These are phyloP conservation scores for Tympanopsis confertula DNA, from an alignment of 2,329 filamentous ascomycete genomes.

Conservation along the genomic window DNA sequence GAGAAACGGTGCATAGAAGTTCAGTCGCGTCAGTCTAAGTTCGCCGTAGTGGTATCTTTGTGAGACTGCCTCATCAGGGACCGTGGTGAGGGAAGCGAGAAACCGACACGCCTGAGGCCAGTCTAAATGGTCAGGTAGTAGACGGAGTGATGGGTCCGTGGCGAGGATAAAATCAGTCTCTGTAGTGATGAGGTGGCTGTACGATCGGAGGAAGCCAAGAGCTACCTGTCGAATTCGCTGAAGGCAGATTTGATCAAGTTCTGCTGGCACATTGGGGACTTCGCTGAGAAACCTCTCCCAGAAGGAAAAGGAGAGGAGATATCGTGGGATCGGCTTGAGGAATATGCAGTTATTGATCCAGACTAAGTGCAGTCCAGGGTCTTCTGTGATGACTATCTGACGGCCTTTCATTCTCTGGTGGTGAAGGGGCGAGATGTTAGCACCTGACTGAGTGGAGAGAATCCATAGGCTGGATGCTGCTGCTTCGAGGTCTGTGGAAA, in stretches of 20 bases:
- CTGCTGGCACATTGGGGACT: not conserved
- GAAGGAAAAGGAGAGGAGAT: slow-evolving; percentile 5
- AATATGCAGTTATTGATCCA: slow-evolving; percentile 5
- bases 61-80: slow-evolving; percentile 3
- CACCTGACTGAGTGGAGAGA: slow-evolving; percentile 6
- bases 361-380: slow-evolving; percentile 6
- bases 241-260: not conserved
- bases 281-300: slow-evolving; percentile 4
- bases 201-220: slow-evolving; percentile 6
- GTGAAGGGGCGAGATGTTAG: slow-evolving; percentile 5
- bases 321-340: slow-evolving; percentile 7
- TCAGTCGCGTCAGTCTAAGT: slow-evolving; percentile 4
- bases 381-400: slow-evolving; percentile 6
- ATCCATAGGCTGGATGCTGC: slow-evolving; percentile 10
- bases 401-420: slow-evolving; percentile 5
- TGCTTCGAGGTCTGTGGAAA: too few relatives aligned
- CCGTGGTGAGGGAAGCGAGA: not conserved
- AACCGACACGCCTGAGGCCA: not conserved
- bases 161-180: slow-evolving; percentile 5
- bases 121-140: slow-evolving; percentile 1
- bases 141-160: not conserved
- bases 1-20: slow-evolving; percentile 2
- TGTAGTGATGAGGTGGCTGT: slow-evolving; percentile 4
- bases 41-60: slow-evolving; percentile 4
- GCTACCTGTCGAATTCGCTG: slow-evolving; percentile 3